Evolutionary conservation across 2,329 filamentous ascomycete genomes (phyloP), one percentile per base, ranked within the genome.

Genomic region (Penicillium decumbens): DNA sequence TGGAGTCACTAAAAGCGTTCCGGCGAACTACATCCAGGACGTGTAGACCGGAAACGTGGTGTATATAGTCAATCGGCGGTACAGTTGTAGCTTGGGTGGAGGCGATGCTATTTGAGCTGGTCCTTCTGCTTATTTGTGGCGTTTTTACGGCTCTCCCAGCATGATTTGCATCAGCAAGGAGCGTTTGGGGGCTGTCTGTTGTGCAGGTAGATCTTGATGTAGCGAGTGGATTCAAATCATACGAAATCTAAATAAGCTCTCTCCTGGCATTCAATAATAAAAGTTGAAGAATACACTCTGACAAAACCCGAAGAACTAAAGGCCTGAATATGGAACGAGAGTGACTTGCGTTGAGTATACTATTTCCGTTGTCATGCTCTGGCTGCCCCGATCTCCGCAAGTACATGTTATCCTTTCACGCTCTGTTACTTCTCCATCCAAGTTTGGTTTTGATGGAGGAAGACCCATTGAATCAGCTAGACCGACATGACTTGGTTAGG

Each of bases 1-100:
- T 15, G 91, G 91, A 1, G 76, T 84, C 35, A 89, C 85, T 42
- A 91, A 84, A 65, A 95, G 90, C 68, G 93, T 98, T 46, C 93
- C 93, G 40, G 91, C 91, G 32, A 95, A 89, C 69, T 98, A 97
- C 75, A 81, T 97, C 51, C 87, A 90, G 71, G 81, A 85, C 63
- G 82, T 88, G 43, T 87, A 63, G 53, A 49, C 10, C 41, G 37
- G 27, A 52, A 41, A 27, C 27, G 13, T 35, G 33, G 8, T 27
- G 23, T 48, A 46, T 55, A 56, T 43, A 51, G 33, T 25, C 32
- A 7, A 10, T n/a, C 10, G 20, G 33, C 20, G 10, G 43, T 50
- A 50, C 33, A 49, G 42, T 41, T 10, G 27, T 45, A 18, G 27
- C 38, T 32, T 29, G 24, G 6, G 13, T 9, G 30, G 27, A 2